These are phyloP conservation scores for Panellus pusillus DNA, from an alignment of 768 basidiomycete genomes.

Conservation along the genomic window DNA sequence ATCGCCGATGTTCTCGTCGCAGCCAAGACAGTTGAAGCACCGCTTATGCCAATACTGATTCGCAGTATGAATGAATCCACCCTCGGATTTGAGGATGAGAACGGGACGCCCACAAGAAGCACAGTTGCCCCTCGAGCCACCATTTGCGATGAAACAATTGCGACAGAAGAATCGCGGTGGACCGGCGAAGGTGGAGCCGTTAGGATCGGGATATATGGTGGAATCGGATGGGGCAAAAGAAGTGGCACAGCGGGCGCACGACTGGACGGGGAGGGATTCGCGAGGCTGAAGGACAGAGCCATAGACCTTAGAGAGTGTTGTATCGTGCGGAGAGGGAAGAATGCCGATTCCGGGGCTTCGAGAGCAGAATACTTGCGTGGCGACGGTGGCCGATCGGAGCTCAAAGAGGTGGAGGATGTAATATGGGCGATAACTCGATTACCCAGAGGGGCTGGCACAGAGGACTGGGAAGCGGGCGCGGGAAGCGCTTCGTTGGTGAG, in stretches of 20 bases:
- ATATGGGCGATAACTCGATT: slow-evolving; percentile 60
- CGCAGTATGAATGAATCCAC: slow-evolving; percentile 71
- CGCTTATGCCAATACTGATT: slow-evolving; percentile 78
- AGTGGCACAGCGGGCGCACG: slow-evolving; percentile 63
- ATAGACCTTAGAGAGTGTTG: slow-evolving; percentile 77
- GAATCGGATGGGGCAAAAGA: slow-evolving; percentile 72
- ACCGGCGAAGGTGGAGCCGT: slow-evolving; percentile 28
- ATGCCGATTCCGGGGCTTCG: slow-evolving; percentile 57
- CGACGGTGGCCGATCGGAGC: slow-evolving; percentile 48
- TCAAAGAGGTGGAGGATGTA: slow-evolving; percentile 44
- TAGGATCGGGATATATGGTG: slow-evolving; percentile 82
- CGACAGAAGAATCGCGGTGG: slow-evolving; percentile 69
- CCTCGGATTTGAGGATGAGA: slow-evolving; percentile 72
- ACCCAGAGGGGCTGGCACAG: slow-evolving; percentile 36
- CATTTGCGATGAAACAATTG: slow-evolving; percentile 67
- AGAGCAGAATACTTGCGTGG: slow-evolving; percentile 54
- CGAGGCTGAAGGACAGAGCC: slow-evolving; percentile 82
- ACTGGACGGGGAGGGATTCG: slow-evolving; percentile 67
- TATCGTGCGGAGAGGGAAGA: slow-evolving; percentile 52
- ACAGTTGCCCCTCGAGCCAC: slow-evolving; percentile 78
- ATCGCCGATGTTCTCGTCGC: slow-evolving; percentile 70
- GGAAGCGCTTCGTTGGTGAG: slow-evolving; percentile 47
- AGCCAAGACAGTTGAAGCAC: slow-evolving; percentile 75
- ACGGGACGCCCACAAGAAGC: slow-evolving; percentile 68
- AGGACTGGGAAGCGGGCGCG: slow-evolving; percentile 43